Percentiles rank a stretch among this genome's conserved stretches.
phyloP scores from a whole-genome alignment of 768 basidiomycete genomes.

The Mycena maculata region DNA sequence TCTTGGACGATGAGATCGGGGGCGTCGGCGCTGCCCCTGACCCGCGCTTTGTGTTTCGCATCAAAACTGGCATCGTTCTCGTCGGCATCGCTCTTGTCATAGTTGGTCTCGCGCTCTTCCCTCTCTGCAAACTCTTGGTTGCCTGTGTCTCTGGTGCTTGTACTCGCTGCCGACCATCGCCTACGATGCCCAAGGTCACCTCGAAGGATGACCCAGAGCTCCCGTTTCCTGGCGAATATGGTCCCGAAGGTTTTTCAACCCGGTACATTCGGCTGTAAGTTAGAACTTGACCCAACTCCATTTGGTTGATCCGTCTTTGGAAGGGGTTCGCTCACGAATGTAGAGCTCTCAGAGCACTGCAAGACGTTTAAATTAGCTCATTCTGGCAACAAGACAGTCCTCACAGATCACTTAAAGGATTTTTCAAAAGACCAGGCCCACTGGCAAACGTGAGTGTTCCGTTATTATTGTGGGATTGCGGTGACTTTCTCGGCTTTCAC shows the following conservation, averaged over 20 bases:
- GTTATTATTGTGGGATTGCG: background rate
- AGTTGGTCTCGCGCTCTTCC: no score
- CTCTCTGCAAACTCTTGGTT: background rate
- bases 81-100: background rate
- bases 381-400: slow-evolving; percentile 11
- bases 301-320: background rate
- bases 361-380: slow-evolving; percentile 1
- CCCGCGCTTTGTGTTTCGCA: background rate
- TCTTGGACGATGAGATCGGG: background rate
- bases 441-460: slow-evolving; percentile 1
- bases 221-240: slow-evolving; percentile 19
- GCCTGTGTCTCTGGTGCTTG: no score
- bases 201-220: background rate
- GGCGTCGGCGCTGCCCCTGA: background rate
- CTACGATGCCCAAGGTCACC: slow-evolving; percentile 3
- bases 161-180: background rate
- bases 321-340: background rate
- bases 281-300: background rate
- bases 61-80: background rate
- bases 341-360: slow-evolving; percentile 10
- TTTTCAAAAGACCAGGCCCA: background rate
- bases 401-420: background rate
- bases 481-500: background rate
- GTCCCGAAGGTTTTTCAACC: slow-evolving; percentile 6
- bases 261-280: slow-evolving; percentile 9